A percentile compares a stretch with the other conserved stretches of the same genome.
Evolutionary conservation across 306 rosid species (phyloP).

Genomic region (Bauhinia variegata): DNA sequence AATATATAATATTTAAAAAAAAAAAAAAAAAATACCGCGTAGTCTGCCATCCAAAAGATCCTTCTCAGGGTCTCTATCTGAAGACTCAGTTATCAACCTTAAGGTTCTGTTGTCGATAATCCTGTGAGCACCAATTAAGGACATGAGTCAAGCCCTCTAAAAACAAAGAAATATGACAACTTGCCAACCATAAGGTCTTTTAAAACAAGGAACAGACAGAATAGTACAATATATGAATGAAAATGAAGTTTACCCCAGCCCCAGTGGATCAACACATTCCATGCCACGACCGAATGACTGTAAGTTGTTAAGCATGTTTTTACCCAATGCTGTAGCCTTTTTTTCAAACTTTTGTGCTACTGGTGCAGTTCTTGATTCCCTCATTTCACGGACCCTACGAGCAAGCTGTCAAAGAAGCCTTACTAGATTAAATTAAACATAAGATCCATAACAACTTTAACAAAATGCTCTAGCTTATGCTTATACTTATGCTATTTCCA

Average conservation of each 20-base stretch:
- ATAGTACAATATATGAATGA: conserved; percentile 33
- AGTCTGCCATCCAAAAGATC: conserved; percentile 59
- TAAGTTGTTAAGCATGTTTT: conserved; percentile 69
- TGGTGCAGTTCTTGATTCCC: conserved; percentile 94
- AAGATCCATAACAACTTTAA: conserved; percentile 6
- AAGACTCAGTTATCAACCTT: conserved; percentile 73
- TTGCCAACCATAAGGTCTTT: conserved; percentile 4
- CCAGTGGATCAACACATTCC: conserved; percentile 97
- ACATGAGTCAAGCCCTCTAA: conserved; percentile 20
- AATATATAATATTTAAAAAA: conserved; percentile 9
- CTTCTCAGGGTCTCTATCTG: conserved; percentile 61
- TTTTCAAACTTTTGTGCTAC: conserved; percentile 77
- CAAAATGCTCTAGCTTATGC: conserved; percentile 39
- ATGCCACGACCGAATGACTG: conserved; percentile 95
- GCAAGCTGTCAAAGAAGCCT: conserved; percentile 79
- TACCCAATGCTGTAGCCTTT: conserved; percentile 48
- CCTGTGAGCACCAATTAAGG: conserved; percentile 56
- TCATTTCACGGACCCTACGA: conserved; percentile 97
- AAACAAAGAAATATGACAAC: conserved; percentile 34
- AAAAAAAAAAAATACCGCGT: conserved; percentile 67
- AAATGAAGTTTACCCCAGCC: conserved; percentile 71
- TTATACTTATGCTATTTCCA: no score
- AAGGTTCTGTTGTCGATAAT: conserved; percentile 90
- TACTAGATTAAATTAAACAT: conserved; percentile 50
- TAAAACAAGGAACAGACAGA: conserved; percentile 19